These are phyloP conservation scores for Magnolia officinalis DNA, from an alignment of 164 flowering plant species.

Conservation along the genomic window DNA sequence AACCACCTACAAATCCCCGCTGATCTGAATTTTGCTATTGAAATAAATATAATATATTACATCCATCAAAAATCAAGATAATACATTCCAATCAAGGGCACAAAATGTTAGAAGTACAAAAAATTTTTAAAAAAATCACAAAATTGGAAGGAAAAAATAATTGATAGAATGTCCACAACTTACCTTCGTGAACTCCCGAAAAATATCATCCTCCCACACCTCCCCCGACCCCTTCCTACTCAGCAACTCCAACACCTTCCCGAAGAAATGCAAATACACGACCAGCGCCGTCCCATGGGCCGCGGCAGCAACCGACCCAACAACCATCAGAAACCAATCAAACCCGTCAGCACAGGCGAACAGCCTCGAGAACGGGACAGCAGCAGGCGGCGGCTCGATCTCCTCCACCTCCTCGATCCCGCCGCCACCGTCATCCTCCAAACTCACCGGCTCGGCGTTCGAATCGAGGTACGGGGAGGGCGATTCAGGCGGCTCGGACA, in stretches of 20 bases:
- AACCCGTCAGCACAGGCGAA: conserved; percentile 88
- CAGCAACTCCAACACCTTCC: conserved; percentile 67
- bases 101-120: not conserved
- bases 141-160: not conserved
- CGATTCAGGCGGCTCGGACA: conserved; percentile 98
- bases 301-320: conserved; percentile 93
- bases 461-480: conserved; percentile 90
- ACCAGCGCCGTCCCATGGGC: conserved; percentile 95
- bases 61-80: not conserved
- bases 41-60: not conserved
- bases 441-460: conserved; percentile 46
- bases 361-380: conserved; percentile 83
- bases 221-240: not conserved
- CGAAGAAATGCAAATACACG: conserved; percentile 88
- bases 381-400: conserved; percentile 74
- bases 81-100: not conserved
- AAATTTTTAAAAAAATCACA: not conserved
- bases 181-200: conserved; percentile 58
- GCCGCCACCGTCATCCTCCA: conserved; percentile 52
- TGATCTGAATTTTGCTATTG: not conserved
- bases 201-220: conserved; percentile 31
- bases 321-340: conserved; percentile 87
- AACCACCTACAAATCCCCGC: not conserved
- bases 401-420: conserved; percentile 73
- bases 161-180: not conserved